Base-by-base conservation (phyloP, 129 eudicot genomes). In the Centella asiatica region DNA sequence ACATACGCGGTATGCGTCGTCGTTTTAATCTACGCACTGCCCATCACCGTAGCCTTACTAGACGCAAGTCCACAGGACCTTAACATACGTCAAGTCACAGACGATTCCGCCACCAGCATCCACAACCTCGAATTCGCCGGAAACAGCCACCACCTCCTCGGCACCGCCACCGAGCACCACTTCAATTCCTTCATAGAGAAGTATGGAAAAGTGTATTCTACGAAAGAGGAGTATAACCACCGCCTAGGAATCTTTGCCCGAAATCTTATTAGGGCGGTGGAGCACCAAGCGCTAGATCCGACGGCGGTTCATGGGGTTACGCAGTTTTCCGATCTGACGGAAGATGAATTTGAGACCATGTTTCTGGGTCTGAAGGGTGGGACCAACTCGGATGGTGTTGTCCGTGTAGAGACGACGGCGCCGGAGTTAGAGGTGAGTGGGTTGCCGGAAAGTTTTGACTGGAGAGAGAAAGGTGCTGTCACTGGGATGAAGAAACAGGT, bases 381-480 rank as follows among this genome's bases (percentile, higher is more conserved):
- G 55, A 28, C 27, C 42, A n/a, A 15, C 46, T 47, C 32, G 14
- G 67, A 50, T 6, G 64, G 54, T n/a, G 72, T n/a, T 5, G 31
- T 54, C 3, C 77, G 65, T 13, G 74, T n/a, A n/a, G n/a, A n/a
- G n/a, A n/a, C 63, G 33, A 71, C 55, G 46, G 76, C 84, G 67
- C 57, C 69, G 75, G 57, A 40, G 60, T 7, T 80, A 74, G 87
- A 83, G 23, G 89, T 72, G 9, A 67, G 58, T 1, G 95, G 52
- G 4, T 81, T 90, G 80, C 97, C 97, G 9, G 74, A 83, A 62
- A 74, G 73, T 56, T 86, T 90, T 56, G 97, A 90, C 62, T 90
- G 97, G 97, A 79, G 97, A 45, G 95, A 81, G 39, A 86, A 81
- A 77, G 95, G 97, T 5, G 97, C 95, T 39, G 95, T 86, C 45